Evolutionary conservation across 305 asterid genomes (phyloP), one percentile per base, ranked within the genome.

Genomic region (Fraxinus paxiana): DNA sequence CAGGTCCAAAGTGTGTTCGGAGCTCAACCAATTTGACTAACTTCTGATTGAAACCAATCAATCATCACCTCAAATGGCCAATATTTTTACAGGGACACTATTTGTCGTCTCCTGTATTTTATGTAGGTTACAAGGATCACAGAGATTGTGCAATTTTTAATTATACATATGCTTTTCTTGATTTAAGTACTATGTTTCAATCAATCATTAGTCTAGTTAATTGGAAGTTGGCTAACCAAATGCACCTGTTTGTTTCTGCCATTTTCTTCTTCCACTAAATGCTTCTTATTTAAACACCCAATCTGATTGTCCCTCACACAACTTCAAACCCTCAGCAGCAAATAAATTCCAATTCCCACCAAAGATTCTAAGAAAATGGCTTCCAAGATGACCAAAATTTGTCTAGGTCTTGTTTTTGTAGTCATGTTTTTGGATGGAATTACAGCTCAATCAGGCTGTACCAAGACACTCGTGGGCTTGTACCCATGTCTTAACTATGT

Each of bases 401-500:
- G 31, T 78, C 76, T 83, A 6, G 13, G 71, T 10, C 0, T 76
- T 18, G 84, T 73, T 9, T 26, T 26, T 0, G 71, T 72, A 4
- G 37, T 84, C 24, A 26, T 83, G 82, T 77, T 86, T 0, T 87
- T 86, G 84, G 78, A 18, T 24, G 71, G 82, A 54, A 84, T 86
- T 1, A 8, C 65, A 33, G 94, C 91, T 59, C 97, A 93, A 77
- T 86, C 97, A 4, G 83, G 89, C 76, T 94, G 98, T 88, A 86
- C 85, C 28, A 80, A 56, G 73, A 86, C 92, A 4, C 77, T 94
- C 48, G 43, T 90, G 83, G 83, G 94, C 82, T 61, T 92, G 73
- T 76, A 92, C 61, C 97, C 97, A 0, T 93, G 98, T 75, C 80
- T 93, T 34, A 89, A 79, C 83, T 94, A 87, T 79, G 94, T 91